Evolutionary conservation across 257 asterid species (phyloP), one percentile per base, ranked within the genome.

Genomic region (Jacaranda copaia): DNA sequence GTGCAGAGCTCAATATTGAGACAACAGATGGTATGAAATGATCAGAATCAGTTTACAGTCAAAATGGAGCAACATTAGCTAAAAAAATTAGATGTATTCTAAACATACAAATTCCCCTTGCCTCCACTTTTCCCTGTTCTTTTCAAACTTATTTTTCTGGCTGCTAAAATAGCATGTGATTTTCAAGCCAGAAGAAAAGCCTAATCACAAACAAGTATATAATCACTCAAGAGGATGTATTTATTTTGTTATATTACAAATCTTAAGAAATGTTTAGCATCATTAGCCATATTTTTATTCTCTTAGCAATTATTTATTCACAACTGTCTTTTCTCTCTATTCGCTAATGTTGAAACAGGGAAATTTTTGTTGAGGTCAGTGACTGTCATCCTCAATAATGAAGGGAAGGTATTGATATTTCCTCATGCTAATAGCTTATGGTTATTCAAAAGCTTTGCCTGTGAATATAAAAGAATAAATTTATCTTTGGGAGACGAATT

Each of bases 1-100:
- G 98, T 36, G 83, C 91, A 38, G 86, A 89, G 78, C 87, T 94
- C 62, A 77, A 83, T 61, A 71, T 90, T 60, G 94, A 89, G 85
- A 85, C 83, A 72, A 18, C 88, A 51, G 96, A 90, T 68, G 98
- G 97, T 94, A 92, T 53, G 81, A 72, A 1, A 39, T 46, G 51
- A 55, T 58, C 53, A 60, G 39, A 59, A 8, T 55, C 25, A 35
- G 7, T 46, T 42, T 36, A 2, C 48, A 60, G 12, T 45, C 18
- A 61, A 55, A 46, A 42, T 5, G 5, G 5, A 66, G 66, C 12
- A 14, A 39, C 0, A 60, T 38, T 6, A 53, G 13, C 20, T 39
- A 11, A 49, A n/a, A 45, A 69, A 19, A 35, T 4, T 15, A 10
- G 4, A 63, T 51, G 59, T 39, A 40, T 16, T 46, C 40, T 25